A percentile compares a stretch with the other conserved stretches of the same genome.
Conservation (phyloP, 345 rosid species). For the Cardamine resedifolia region DNA sequence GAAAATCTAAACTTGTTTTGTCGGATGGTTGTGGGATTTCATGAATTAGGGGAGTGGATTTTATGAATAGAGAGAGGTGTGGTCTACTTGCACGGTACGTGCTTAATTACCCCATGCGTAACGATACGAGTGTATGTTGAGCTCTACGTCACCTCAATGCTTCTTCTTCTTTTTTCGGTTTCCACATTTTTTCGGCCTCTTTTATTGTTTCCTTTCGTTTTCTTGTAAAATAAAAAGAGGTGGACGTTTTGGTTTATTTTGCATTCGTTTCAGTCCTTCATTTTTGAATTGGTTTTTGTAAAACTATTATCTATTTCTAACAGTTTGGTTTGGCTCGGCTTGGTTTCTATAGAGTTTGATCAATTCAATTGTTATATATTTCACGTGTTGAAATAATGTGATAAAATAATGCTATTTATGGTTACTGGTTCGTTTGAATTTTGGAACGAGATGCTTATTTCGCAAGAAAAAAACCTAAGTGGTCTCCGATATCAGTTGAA, state of each 20-base stretch:
- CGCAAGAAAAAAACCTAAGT: neutral
- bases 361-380: no score
- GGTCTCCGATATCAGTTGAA: neutral
- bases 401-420: no score
- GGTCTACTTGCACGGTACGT: conserved; percentile 32
- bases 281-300: no score
- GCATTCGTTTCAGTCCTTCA: no score
- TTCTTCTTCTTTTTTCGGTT: neutral
- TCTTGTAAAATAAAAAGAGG: neutral
- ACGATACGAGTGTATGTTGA: conserved; percentile 23
- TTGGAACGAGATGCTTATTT: no score
- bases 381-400: no score
- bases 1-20: neutral
- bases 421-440: no score
- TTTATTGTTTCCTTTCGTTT: neutral
- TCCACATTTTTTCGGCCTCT: conserved; percentile 12
- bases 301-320: no score
- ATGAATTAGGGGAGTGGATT: neutral
- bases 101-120: conserved; percentile 23
- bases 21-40: neutral
- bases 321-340: no score
- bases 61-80: conserved; percentile 2
- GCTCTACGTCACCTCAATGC: conserved; percentile 25
- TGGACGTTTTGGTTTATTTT: neutral
- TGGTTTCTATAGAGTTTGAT: no score